Percentiles rank a stretch among this genome's conserved stretches.
These are phyloP conservation scores for Xylaria sp. DNA, from an alignment of 2,329 filamentous ascomycete genomes.

Conservation along the genomic window DNA sequence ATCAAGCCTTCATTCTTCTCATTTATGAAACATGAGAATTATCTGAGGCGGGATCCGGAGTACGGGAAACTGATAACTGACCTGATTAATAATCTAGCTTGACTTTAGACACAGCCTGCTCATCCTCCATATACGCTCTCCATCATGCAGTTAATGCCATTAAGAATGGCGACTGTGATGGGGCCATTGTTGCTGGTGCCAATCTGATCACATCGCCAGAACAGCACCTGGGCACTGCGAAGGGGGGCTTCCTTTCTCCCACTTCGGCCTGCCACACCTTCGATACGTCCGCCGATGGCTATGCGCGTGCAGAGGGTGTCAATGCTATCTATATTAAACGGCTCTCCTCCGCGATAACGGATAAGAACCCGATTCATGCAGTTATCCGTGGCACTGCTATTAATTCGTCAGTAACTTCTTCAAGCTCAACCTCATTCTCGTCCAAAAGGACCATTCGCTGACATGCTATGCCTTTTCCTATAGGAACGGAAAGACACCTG, in stretches of 20 bases:
- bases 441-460: not conserved
- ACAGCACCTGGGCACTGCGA: not conserved
- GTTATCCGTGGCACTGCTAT: not conserved
- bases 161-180: slow-evolving; percentile 27
- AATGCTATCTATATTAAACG: not conserved
- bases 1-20: slow-evolving; percentile 41
- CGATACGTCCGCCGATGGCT: not conserved
- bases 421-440: too few relatives aligned
- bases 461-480: not conserved
- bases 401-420: not conserved
- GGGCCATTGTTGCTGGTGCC: not conserved
- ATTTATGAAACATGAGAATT: not conserved
- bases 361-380: not conserved
- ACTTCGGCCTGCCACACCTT: not conserved
- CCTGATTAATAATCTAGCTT: not conserved
- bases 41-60: not conserved
- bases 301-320: not conserved
- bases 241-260: not conserved
- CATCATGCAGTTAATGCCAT: slow-evolving; percentile 25
- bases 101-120: slow-evolving; percentile 52
- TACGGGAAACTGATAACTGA: not conserved
- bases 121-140: slow-evolving; percentile 41
- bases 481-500: slow-evolving; percentile 56
- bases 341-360: not conserved
- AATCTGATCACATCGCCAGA: not conserved